Evolutionary conservation across 2,329 filamentous ascomycete species (phyloP), one percentile per base, ranked within the genome.

Genomic region (Aspergillus sp.): DNA sequence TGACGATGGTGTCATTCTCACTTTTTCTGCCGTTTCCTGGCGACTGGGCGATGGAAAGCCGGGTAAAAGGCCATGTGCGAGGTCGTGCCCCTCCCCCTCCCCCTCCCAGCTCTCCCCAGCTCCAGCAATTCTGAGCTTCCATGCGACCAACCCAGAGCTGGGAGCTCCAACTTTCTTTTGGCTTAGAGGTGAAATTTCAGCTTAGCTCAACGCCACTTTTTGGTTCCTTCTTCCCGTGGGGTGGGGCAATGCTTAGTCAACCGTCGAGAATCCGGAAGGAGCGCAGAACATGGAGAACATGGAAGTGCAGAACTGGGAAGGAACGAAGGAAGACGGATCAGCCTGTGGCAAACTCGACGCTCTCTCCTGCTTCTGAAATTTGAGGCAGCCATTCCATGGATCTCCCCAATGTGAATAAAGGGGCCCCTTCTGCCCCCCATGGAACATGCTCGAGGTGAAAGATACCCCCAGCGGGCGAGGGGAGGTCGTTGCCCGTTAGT

Each of bases 201-300:
- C 58, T 62, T 63, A 62, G 59, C 56, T 56, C 51, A 45, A 60
- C 63, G 61, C 63, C 63, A 65, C 63, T 65, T 51, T 64, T 54
- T 61, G 61, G 60, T 62, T 64, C 61, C 60, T 64, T 64, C 61
- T 64, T 64, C 61, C 63, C 61, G 61, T 61, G 20, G 5, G 19
- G 54, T 56, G 40, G 49, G 53, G 63, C 60, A 56, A 50, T 49
- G 59, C 47, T 59, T 24, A 56, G 54, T 58, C 63, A 60, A 54
- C 62, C 57, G 48, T n/a, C 17, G 17, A 22, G 9, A 24, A 44
- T 9, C 11, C 22, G 17, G 41, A 30, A 30, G 27, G 27, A 30
- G 8, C 27, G 27, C 27, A 30, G 27, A 4, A 41, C 19, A 20
- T 27, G 24, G 24, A 27, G 24, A 27, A 27, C 24, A 24, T 24